phyloP scores from a whole-genome alignment of 352 stramenopile genomes.

The Poterioochromonas sp. region DNA sequence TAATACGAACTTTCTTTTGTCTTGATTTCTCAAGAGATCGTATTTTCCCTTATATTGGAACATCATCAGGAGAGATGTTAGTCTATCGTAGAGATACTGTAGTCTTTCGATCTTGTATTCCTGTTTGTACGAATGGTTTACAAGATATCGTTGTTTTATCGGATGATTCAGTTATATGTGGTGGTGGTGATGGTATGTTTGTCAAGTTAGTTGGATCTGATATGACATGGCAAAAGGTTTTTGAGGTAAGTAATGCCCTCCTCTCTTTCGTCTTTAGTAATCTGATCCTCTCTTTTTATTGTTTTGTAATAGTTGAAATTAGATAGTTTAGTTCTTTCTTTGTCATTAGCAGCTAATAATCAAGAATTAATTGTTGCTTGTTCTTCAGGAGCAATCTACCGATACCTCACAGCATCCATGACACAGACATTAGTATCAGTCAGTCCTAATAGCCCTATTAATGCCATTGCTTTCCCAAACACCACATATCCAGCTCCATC shows the following conservation, averaged over 20 bases:
- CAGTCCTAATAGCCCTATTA: conserved; percentile 59
- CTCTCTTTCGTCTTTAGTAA: conserved; percentile 45
- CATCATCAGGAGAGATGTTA: conserved; percentile 26
- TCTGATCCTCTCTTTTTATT: not conserved
- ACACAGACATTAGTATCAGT: conserved; percentile 52
- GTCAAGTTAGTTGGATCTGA: conserved; percentile 64
- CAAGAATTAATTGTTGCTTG: conserved; percentile 5
- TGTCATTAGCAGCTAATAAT: conserved; percentile 49
- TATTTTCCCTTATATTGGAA: conserved; percentile 28
- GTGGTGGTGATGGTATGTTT: conserved; percentile 63
- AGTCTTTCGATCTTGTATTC: conserved; percentile 29
- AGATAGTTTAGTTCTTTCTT: conserved; percentile 56
- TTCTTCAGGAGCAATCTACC: conserved; percentile 13
- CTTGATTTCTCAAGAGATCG: conserved; percentile 3
- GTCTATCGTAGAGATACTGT: conserved; percentile 23
- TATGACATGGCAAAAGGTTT: conserved; percentile 62
- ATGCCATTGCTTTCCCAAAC: conserved; percentile 53
- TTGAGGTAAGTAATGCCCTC: conserved; percentile 43
- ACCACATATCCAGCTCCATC: not conserved
- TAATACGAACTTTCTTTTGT: not conserved
- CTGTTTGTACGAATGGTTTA: conserved; percentile 33
- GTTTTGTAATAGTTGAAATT: conserved; percentile 39
- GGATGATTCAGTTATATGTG: conserved; percentile 60
- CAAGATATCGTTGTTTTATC: not conserved
- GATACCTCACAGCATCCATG: conserved; percentile 37